phyloP scores from a whole-genome alignment of 139 green algal species.

The Gonium pectorale region DNA sequence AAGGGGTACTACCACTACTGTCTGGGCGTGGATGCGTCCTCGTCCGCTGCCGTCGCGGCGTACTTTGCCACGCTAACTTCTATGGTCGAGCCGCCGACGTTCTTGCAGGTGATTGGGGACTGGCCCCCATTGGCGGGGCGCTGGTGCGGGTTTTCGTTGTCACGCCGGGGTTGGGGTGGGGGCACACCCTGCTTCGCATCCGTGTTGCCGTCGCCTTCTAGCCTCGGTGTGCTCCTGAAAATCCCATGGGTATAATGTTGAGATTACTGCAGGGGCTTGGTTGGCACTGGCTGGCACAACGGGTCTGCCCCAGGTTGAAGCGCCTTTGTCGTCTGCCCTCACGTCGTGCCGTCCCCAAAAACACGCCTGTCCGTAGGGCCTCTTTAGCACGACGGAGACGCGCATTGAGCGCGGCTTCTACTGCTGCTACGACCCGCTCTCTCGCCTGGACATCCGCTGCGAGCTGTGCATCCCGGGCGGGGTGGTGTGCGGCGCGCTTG shows the following conservation, averaged over 20 bases:
- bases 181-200: too few relatives aligned
- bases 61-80: constrained; percentile 74
- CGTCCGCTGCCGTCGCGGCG: constrained; percentile 62
- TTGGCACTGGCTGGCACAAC: too few relatives aligned
- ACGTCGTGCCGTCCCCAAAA: too few relatives aligned
- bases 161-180: too few relatives aligned
- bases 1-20: constrained; percentile 73
- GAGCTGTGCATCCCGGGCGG: constrained; percentile 66
- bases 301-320: too few relatives aligned
- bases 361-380: constrained; percentile 45
- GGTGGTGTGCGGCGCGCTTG: constrained; percentile 58
- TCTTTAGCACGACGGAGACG: constrained; percentile 55
- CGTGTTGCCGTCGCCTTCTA: too few relatives aligned
- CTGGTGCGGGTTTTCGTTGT: constrained; percentile 1
- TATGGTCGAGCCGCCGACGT: constrained; percentile 46
- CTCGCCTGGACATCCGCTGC: constrained; percentile 69
- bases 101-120: constrained; percentile 51
- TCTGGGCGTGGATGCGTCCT: constrained; percentile 65
- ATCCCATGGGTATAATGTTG: too few relatives aligned
- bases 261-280: too few relatives aligned
- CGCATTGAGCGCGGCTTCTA: constrained; percentile 76
- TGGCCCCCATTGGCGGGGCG: not conserved
- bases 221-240: too few relatives aligned
- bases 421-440: constrained; percentile 76
- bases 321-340: too few relatives aligned